Evolutionary conservation across 345 rosid species (phyloP), one percentile per base, ranked within the genome.

Genomic region (Brassica nigra): DNA sequence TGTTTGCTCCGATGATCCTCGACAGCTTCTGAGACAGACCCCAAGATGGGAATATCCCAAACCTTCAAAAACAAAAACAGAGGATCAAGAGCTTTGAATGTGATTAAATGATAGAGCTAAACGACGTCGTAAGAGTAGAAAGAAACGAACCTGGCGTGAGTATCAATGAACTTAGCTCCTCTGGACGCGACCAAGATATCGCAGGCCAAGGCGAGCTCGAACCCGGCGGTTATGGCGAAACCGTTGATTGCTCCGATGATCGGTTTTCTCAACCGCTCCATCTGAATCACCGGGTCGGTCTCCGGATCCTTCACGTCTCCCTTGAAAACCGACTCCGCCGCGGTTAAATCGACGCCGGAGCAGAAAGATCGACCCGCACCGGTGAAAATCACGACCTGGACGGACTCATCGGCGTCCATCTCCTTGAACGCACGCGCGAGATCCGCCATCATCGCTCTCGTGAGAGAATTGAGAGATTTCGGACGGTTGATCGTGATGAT

Each of bases 31-130:
- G 99, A 39, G 99, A 95, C 18, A 95, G 88, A 61, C 98, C 98
- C 96, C 99, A 95, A 0, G 99, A 89, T 34, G 99, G 99, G 71
- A 93, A 93, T 88, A 95, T 90, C 63, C 93, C 96, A 81, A 95
- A 90, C 76, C 57, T 52, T 52, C 57, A 47, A 47, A 42, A 42
- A 42, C 18, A 2, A n/a, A 52, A 52, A 52, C 57, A 52, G 57
- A 52, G 57, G 57, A 52, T 52, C 57, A 36, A 9, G 14, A 39
- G 47, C 27, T 23, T 23, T 23, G 27, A 23, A 23, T 23, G 27
- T 23, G 27, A 23, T 23, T 23, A 23, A 23, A 23, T 23, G 27
- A 23, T 23, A 23, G 27, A 23, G 27, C 27, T 23, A 23, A 1
- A 42, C 61, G 71, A 34, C 23, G 73, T 65, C 62, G 62, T 29